Evolutionary conservation across 2,329 filamentous ascomycete genomes (phyloP).

Genomic region (Verticillium alfalfae): DNA sequence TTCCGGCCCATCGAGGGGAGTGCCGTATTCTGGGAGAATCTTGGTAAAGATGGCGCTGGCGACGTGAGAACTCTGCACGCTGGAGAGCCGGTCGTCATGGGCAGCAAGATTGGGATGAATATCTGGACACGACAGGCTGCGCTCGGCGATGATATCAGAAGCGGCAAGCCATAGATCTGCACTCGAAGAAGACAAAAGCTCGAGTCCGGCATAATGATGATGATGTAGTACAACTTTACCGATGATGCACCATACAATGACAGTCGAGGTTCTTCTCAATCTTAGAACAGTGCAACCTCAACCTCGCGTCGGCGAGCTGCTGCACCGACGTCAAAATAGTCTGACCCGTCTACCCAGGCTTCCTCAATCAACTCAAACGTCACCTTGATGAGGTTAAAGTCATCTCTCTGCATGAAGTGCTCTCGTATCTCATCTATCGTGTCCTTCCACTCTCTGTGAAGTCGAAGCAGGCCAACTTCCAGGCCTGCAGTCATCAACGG

Average conservation of each 20-base stretch:
- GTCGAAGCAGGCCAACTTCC: conserved; percentile 14
- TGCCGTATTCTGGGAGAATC: conserved; percentile 43
- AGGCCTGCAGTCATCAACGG: conserved; percentile 17
- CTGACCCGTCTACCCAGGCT: conserved; percentile 6
- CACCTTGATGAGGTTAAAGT: conserved; percentile 1
- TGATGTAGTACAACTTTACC: no score
- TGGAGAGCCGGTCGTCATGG: conserved; percentile 37
- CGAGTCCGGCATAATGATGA: background rate
- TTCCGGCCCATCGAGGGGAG: conserved; percentile 41
- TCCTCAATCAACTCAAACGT: conserved; percentile 5
- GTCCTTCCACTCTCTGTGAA: conserved; percentile 11
- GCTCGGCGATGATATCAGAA: conserved; percentile 25
- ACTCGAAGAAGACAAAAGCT: conserved; percentile 5
- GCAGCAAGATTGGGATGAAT: conserved; percentile 45
- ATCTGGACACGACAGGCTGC: conserved; percentile 43
- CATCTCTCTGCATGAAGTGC: conserved; percentile 2
- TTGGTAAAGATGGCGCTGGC: conserved; percentile 28
- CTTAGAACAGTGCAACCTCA: conserved; percentile 10
- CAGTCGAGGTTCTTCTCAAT: no score
- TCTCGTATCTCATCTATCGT: conserved; percentile 3
- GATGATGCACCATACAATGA: no score
- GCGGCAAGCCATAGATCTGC: conserved; percentile 12
- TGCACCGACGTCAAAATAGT: conserved; percentile 8
- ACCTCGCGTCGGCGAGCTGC: conserved; percentile 5
- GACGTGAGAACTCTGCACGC: conserved; percentile 40